Percentiles rank a stretch among this genome's conserved stretches.
phyloP scores from a whole-genome alignment of 345 rosid species.

The Eucalyptus erythrocorys region DNA sequence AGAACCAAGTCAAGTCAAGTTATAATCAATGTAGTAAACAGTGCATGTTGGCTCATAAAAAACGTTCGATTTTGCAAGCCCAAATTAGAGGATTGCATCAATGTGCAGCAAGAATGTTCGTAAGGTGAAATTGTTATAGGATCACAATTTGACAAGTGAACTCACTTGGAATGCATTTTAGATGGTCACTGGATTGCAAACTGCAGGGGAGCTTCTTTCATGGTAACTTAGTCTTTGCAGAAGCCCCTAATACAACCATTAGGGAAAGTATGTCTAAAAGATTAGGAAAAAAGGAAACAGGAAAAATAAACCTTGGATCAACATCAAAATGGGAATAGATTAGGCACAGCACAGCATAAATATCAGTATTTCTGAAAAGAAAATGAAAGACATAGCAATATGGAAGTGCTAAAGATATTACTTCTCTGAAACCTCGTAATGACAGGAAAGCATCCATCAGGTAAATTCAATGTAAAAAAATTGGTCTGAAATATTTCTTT shows the following conservation, averaged over 20 bases:
- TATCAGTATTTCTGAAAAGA: background rate
- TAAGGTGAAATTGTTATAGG: background rate
- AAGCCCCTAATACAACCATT: background rate
- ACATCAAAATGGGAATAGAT: background rate
- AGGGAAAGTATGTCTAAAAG: background rate
- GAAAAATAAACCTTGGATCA: background rate
- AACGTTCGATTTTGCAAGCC: background rate
- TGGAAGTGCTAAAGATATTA: background rate
- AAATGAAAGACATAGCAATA: background rate
- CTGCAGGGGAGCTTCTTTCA: background rate
- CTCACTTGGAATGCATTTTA: background rate
- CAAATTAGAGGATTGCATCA: background rate
- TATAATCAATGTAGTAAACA: background rate
- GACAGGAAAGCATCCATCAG: background rate
- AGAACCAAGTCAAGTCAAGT: background rate
- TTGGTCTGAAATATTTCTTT: background rate
- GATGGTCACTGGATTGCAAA: background rate
- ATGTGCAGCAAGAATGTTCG: background rate
- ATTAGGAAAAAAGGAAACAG: background rate
- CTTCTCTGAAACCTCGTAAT: background rate
- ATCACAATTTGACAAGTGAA: background rate
- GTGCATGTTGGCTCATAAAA: background rate
- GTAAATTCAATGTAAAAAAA: background rate
- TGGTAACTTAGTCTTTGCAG: background rate
- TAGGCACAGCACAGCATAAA: background rate